A percentile compares a stretch with the other conserved stretches of the same genome.
phyloP scores from a whole-genome alignment of 306 rosid genomes.

The Malus sylvestris region DNA sequence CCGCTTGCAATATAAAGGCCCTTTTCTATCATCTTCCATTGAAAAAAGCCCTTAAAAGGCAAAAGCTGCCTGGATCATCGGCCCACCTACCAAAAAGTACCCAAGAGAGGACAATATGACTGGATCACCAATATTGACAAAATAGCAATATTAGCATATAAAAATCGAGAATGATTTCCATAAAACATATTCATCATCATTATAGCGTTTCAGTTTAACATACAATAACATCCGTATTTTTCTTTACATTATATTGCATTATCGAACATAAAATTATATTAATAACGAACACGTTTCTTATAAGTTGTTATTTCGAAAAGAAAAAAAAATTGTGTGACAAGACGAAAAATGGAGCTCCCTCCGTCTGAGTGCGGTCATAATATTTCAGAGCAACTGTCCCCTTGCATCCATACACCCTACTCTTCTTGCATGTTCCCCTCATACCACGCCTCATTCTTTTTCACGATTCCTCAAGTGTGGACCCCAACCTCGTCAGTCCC shows the following conservation, averaged over 20 bases:
- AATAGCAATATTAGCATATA: too few relatives aligned
- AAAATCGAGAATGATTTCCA: too few relatives aligned
- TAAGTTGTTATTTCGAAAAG: too few relatives aligned
- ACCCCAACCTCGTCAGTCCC: not conserved
- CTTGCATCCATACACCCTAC: slow-evolving; percentile 41
- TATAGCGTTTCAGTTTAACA: too few relatives aligned
- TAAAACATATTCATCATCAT: too few relatives aligned
- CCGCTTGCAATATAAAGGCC: not conserved
- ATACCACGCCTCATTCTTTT: slow-evolving; percentile 42
- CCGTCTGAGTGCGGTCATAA: slow-evolving; percentile 15
- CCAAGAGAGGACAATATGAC: not conserved
- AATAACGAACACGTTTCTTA: too few relatives aligned
- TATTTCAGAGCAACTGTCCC: slow-evolving; percentile 53
- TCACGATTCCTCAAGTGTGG: slow-evolving; percentile 7
- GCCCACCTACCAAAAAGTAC: slow-evolving; percentile 13
- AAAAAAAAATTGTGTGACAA: not conserved
- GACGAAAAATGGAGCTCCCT: slow-evolving; percentile 46
- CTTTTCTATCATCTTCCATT: not conserved
- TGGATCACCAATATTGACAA: not conserved
- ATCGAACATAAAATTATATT: too few relatives aligned
- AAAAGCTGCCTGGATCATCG: slow-evolving; percentile 14
- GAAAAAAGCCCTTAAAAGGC: slow-evolving; percentile 8
- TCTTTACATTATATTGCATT: too few relatives aligned
- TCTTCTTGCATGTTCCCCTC: slow-evolving; percentile 43
- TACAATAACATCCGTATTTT: too few relatives aligned